Evolutionary conservation across 2,329 filamentous ascomycete genomes (phyloP), one percentile per base, ranked within the genome.

Genomic region (Fusarium tanahbumbuense): DNA sequence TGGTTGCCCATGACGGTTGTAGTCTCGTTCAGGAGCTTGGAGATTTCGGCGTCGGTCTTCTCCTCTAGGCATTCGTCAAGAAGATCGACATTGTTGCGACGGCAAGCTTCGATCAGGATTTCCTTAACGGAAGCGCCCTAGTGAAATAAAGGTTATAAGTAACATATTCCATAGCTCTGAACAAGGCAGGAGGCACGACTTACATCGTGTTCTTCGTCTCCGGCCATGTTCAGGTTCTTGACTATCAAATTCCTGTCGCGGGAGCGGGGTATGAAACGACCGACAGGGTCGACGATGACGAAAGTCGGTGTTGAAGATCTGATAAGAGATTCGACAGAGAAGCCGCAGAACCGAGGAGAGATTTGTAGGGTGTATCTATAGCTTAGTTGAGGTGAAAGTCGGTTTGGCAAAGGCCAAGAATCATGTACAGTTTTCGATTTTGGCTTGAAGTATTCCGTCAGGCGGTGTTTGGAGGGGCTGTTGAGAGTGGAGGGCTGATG

Each of bases 41-140:
- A 90, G 65, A 93, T 89, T 75, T 92, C 86, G 63, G 88, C 86
- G 57, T 91, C 89, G 62, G 83, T 81, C 71, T 87, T 87, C 71
- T 83, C 82, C 44, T 87, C 82, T 72, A 98, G 86, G 60, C 94
- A 87, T 75, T 96, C 91, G 74, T 88, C 83, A 60, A 98, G 89
- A 65, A 98, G 89, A 56, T 95, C 91, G 73, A 90, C 90, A 82
- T 98, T 98, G 86, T 98, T 95, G 77, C 94, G 89, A 67, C 95
- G 93, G 83, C 93, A 97, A 75, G 96, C 93, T 84, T 97, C 95
- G 81, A 98, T 89, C 75, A 98, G 88, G 76, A 93, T 88, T 84
- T 98, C 95, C 80, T 91, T 87, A 48, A 90, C 89, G 64, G 93
- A 93, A 74, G 95, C 95, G 79, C 95, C 96, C 92, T 97, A 13